Evolutionary conservation across 768 basidiomycete species (phyloP), one percentile per base, ranked within the genome.

Genomic region (Tubosaeta brunneosetosa): DNA sequence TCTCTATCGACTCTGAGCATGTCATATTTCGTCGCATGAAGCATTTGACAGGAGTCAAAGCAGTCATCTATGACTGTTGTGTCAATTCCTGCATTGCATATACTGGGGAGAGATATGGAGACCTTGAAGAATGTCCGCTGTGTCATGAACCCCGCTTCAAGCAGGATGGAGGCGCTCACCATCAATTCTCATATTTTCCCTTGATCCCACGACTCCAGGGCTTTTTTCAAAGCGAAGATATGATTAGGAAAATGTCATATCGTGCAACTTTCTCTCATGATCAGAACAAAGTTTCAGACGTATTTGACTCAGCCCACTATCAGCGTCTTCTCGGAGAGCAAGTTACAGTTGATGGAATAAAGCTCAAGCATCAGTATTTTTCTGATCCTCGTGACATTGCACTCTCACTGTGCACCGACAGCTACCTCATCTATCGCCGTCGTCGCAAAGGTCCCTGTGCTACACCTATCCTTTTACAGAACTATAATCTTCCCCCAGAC

Each of bases 401-500:
- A 0, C 65, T 80, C 8, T 72, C 68, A 0, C 50, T 78, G 3
- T 72, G 72, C 1, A 66, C 68, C 0, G 77, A 81, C 60, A 73
- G 78, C 0, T 77, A 75, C 59, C 58, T 61, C 0, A 68, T 72
- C 4, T 9, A 6, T n/a, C 6, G 61, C 1, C 60, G 66, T 0
- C 64, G 64, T 5, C n/a, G 6, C 50, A 61, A 4, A 55, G 58
- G 2, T n/a, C 58, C 51, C 4, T 74, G 73, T 0, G 67, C 61
- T 8, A 79, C 75, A 65, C 78, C 75, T 0, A 50, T 81, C 5
- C 54, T 80, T 16, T 11, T 74, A 0, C 64, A 72, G 50, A 74
- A 76, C 51, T 73, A 70, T 59, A 79, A 79, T 47, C 61, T 79
- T 0, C 70, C 70, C 3, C 77, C 76, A 0, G n/a, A n/a, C n/a